Evolutionary conservation across 1,284 basidiomycete genomes (phyloP).

Genomic region (Termitomyces sp.): DNA sequence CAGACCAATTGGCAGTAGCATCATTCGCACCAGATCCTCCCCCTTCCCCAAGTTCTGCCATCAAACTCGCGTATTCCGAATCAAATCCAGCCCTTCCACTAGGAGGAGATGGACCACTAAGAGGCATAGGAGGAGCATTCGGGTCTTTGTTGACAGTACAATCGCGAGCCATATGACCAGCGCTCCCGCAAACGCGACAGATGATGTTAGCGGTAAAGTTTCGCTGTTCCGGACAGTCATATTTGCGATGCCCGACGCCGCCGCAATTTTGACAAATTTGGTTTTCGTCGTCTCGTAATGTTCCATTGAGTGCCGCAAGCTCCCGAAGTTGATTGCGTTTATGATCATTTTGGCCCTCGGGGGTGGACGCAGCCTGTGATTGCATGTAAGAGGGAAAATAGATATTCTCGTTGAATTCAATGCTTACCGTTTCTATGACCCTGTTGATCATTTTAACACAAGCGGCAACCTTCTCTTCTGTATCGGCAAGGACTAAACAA

Average conservation of each 20-base stretch:
- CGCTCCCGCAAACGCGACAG: slow-evolving; percentile 92
- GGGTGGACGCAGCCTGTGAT: slow-evolving; percentile 89
- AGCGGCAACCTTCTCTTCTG: slow-evolving; percentile 84
- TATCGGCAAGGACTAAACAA: slow-evolving; percentile 92
- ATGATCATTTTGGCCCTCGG: slow-evolving; percentile 99
- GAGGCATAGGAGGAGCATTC: slow-evolving; percentile 47
- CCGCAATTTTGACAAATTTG: slow-evolving; percentile 99
- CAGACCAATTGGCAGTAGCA: slow-evolving; percentile 54
- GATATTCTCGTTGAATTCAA: neutral
- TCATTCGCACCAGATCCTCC: slow-evolving; percentile 56
- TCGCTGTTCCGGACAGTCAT: slow-evolving; percentile 93
- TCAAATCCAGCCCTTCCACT: slow-evolving; percentile 76
- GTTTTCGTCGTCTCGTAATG: slow-evolving; percentile 98
- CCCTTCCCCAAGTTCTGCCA: slow-evolving; percentile 96
- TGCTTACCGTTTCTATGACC: slow-evolving; percentile 93
- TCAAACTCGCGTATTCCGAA: slow-evolving; percentile 94
- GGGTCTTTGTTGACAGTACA: slow-evolving; percentile 83
- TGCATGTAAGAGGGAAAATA: slow-evolving; percentile 13
- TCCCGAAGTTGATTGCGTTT: slow-evolving; percentile 99
- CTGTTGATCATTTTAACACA: slow-evolving; percentile 96
- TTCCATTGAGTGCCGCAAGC: slow-evolving; percentile 96
- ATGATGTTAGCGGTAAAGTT: slow-evolving; percentile 98
- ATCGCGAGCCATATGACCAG: slow-evolving; percentile 95
- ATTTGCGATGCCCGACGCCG: slow-evolving; percentile 91
- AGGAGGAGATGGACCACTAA: slow-evolving; percentile 33